Conservation (phyloP, 306 rosid genomes). For the Dryas alaskensis region DNA sequence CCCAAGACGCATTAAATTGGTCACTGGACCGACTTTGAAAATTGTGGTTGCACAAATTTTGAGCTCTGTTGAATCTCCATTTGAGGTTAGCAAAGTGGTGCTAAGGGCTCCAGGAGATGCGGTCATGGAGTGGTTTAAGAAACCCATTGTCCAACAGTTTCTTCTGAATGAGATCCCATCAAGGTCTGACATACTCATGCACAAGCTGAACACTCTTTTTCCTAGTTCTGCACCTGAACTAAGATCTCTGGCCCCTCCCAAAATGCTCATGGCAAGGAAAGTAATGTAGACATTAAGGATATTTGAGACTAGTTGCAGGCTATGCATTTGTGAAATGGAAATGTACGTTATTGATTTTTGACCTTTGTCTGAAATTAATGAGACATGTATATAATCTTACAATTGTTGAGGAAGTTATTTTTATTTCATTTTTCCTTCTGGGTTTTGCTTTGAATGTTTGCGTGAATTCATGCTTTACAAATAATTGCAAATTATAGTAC, state of each 20-base stretch:
- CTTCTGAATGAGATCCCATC: slow-evolving; percentile 88
- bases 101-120: slow-evolving; percentile 92
- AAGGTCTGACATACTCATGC: slow-evolving; percentile 83
- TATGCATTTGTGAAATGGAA: background rate
- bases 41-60: slow-evolving; percentile 84
- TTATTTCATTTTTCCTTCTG: slow-evolving; percentile 2
- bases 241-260: slow-evolving; percentile 78
- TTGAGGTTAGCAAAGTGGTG: slow-evolving; percentile 96
- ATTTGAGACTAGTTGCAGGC: background rate
- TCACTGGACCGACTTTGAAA: slow-evolving; percentile 84
- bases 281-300: slow-evolving; percentile 23
- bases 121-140: slow-evolving; percentile 95
- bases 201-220: slow-evolving; percentile 81
- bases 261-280: slow-evolving; percentile 62
- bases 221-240: slow-evolving; percentile 96
- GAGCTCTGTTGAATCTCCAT: slow-evolving; percentile 87
- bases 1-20: slow-evolving; percentile 86
- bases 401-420: background rate
- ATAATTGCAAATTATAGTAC: background rate
- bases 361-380: background rate
- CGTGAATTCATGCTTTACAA: no score
- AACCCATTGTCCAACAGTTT: slow-evolving; percentile 95
- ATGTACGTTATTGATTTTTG: background rate
- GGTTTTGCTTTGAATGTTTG: background rate
- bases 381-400: slow-evolving; percentile 7